Evolutionary conservation across 2,329 filamentous ascomycete species (phyloP).

Genomic region (Trichoderma breve): DNA sequence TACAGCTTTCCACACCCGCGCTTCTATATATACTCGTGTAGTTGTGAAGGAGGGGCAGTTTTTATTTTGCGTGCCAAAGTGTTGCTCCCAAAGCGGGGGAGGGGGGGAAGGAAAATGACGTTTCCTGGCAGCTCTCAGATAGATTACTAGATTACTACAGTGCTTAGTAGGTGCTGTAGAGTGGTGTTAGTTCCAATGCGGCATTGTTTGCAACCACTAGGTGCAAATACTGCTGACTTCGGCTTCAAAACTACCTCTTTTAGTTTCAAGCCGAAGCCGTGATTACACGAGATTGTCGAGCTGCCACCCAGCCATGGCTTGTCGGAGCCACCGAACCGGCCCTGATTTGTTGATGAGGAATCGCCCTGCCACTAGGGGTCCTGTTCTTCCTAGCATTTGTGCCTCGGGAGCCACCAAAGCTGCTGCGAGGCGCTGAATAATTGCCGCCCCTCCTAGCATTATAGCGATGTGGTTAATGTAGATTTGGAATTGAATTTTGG

Average conservation of each 20-base stretch:
- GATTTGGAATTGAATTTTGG: constrained; percentile 2
- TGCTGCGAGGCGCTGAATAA: not conserved
- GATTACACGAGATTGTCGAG: not conserved
- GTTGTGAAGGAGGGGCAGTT: constrained; percentile 8
- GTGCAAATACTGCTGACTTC: not conserved
- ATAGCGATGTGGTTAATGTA: not conserved
- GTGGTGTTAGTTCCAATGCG: not conserved
- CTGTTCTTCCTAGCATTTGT: not conserved
- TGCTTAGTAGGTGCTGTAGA: not conserved
- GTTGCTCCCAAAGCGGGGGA: constrained; percentile 16
- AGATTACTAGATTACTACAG: not conserved
- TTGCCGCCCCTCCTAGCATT: not conserved
- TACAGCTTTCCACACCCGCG: constrained; percentile 3
- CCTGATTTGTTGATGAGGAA: constrained; percentile 6
- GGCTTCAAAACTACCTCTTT: not conserved
- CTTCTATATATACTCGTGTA: not conserved
- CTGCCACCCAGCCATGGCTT: not conserved
- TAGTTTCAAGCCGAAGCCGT: constrained; percentile 15
- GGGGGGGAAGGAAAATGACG: constrained; percentile 3
- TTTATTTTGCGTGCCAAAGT: not conserved
- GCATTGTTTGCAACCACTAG: not conserved
- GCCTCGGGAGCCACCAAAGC: not conserved
- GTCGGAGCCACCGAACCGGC: not conserved
- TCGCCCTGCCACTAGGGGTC: not conserved
- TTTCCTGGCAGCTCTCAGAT: not conserved